Base-by-base conservation (phyloP, 352 stramenopile species). In the Saprolegnia parasitica region DNA sequence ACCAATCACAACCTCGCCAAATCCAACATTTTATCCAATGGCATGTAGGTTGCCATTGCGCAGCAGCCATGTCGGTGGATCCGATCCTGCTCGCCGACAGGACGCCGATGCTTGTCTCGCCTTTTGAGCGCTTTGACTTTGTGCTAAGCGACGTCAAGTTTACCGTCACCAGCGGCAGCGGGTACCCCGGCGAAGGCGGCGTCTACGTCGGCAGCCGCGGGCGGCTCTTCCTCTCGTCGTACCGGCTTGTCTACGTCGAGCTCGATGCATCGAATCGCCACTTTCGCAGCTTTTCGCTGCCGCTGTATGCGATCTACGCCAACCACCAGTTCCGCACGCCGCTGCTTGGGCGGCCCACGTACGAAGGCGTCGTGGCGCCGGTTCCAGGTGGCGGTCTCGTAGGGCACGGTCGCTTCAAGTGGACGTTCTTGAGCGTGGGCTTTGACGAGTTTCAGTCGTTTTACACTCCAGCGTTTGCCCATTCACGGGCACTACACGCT, bases 231-330 rank as follows among this genome's bases (percentile, higher is more conserved):
- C 35, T 67, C 37, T 67, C 58, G 4, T 37, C 58, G n/a, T 67
- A 67, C 40, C 58, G 58, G 6, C 40, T 67, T 16, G 58, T 67
- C 20, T 67, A 56, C 26, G 58, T 67, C 21, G 58, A 67, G 42
- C 15, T 67, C 37, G 58, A 67, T 32, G 35, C 58, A 21, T 45
- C 58, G 39, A 67, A 67, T 21, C 58, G 58, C 21, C 58, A 67
- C 37, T 67, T 67, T 32, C 58, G 58, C 49, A 67, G 58, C 42
- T 67, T 67, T 18, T 67, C 58, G 40, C 29, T 67, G 20, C 58
- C 58, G 5, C 42, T 67, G 16, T 67, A 67, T 26, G 20, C 21
- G 5, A 67, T 67, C 54, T 20, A 6, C 26, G n/a, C n/a, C 1
- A 55, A 49, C 40, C 58, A 67, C 23, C 58, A 40, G 20, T 67